Base-by-base conservation (phyloP, 2,329 filamentous ascomycete genomes). In the Trichophyton schoenleinii region DNA sequence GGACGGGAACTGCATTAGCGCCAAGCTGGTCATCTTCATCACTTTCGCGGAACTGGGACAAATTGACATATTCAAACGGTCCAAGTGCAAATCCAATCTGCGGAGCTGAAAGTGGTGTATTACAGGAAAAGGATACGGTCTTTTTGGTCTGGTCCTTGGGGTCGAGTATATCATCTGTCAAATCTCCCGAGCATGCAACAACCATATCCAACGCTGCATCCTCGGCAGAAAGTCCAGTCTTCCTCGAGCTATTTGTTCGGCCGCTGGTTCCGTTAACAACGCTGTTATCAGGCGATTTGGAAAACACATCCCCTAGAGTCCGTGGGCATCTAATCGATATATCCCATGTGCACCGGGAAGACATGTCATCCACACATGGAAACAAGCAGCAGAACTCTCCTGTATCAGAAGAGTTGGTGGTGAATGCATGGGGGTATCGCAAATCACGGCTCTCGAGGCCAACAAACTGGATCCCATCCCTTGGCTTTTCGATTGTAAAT, bases 51-150 rank as follows among this genome's bases (percentile, higher is more conserved):
- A 89, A 96, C 67, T 92, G 88, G 1, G 89, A 87, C 3, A 99
- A 79, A 70, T 96, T 89, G 60, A 97, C 86, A 67, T 92, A 87
- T 73, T 97, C 91, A 71, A 99, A 99, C 0, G 95, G 94, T 0
- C 95, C 94, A 61, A 97, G 83, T 1, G 91, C 89, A 72, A 99
- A 96, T 3, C 91, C 92, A 65, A 99, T 86, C 71, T 97, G 92
- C 64, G 91, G 88, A 1, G 92, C 87, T 0, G 91, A 86, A 7
- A 94, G 84, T 58, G 87, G 84, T 64, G 86, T 85, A 63, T 83
- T 82, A 58, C 88, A 87, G 61, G 85, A 84, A 70, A 97, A 99
- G 0, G 87, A 89, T 70, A 94, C 88, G 1, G 89, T 91, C 74
- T 95, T 96, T 71, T 90, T 91, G 25, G 83, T 85, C 60, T 88